A percentile compares a stretch with the other conserved stretches of the same genome.
phyloP scores from a whole-genome alignment of 2,329 filamentous ascomycete species.

The Coniochaeta hoffmannii region DNA sequence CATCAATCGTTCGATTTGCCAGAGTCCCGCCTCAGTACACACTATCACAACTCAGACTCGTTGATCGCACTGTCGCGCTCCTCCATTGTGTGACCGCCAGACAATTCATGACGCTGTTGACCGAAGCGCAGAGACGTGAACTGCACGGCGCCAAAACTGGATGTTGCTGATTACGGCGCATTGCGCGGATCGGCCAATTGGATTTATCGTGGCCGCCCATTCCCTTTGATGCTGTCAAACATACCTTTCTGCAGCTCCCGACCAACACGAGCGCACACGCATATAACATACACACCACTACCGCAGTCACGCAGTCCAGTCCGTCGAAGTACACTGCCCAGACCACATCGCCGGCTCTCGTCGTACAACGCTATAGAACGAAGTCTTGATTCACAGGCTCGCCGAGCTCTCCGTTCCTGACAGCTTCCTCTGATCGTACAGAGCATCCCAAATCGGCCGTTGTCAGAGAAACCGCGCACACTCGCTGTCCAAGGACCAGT shows the following conservation, averaged over 20 bases:
- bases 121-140: not conserved
- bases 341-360: not conserved
- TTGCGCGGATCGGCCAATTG: not conserved
- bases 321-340: not conserved
- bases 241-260: not conserved
- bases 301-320: not conserved
- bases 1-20: not conserved
- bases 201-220: not conserved
- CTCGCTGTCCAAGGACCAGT: not conserved
- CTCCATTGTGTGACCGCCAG: not conserved
- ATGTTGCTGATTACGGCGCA: not conserved
- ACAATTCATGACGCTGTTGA: no score
- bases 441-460: not conserved
- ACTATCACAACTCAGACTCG: not conserved
- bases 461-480: not conserved
- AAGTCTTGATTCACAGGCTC: not conserved
- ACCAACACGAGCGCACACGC: not conserved
- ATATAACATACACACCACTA: not conserved
- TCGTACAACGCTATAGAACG: not conserved
- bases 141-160: not conserved
- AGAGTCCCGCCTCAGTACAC: not conserved
- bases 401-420: not conserved
- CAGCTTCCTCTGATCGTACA: not conserved
- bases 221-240: constrained; percentile 1
- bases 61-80: not conserved